Base-by-base conservation (phyloP, 176 grass and related monocot species). In the Tuctoria greenei region DNA sequence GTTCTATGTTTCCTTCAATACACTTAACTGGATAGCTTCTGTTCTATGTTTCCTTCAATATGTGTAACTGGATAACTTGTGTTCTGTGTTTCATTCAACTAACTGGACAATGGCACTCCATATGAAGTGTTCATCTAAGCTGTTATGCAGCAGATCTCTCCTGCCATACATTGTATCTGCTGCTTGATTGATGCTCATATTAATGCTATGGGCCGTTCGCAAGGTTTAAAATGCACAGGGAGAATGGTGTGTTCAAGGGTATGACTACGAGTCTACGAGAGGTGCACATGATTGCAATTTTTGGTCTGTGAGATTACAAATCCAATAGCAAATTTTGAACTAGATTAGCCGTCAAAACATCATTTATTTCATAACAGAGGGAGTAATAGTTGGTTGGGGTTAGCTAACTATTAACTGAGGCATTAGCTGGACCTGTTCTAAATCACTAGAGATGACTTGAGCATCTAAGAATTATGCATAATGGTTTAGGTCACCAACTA, bases 41-140 rank as follows among this genome's bases (percentile, higher is more conserved):
- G n/a, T 51, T 49, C 7, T 50, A 9, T 31, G 8, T 51, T 25
- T 64, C 11, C 43, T 45, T 78, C 60, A 51, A 67, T 36, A 45
- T 73, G 43, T 36, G 38, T 74, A 2, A 26, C 16, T 63, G 36
- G 80, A 72, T 70, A 73, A 74, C 31, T 31, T 31, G 2, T 34
- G 15, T 51, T 39, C 7, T 31, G 8, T 31, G 17, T 40, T 24
- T 64, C 15, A 41, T 44, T 78, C 50, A 60, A 52, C 43, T 74
- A 2, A 26, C 16, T 63, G 26, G 80, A 72, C 64, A 73, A 79
- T 73, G 68, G 0, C 10, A 78, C 37, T 10, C 42, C 10, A 51
- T 64, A 37, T 76, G 15, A 21, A 18, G 23, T 82, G 23, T 35
- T 78, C 10, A 11, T 66, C 4, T 44, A 72, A 52, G 34, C 25